Conservation (phyloP, 371 early-diverging fungal species). For the Choanephora cucurbitarum region DNA sequence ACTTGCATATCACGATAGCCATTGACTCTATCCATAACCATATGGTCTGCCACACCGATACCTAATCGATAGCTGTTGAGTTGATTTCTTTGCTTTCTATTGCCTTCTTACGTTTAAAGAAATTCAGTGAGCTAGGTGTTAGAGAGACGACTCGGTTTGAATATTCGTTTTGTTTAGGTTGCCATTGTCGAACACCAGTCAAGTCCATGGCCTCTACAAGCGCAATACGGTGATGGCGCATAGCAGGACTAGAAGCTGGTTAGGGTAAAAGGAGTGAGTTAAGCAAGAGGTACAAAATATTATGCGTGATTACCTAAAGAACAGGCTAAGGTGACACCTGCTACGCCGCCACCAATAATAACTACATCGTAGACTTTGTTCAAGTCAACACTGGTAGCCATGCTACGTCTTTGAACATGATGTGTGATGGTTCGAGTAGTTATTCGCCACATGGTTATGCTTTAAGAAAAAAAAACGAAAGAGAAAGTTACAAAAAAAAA, state of each 20-base stretch:
- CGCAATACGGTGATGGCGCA: constrained; percentile 60
- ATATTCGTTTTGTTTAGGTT: constrained; percentile 48
- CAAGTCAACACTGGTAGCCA: constrained; percentile 20
- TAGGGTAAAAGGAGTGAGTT: too few relatives aligned
- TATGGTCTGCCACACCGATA: constrained; percentile 64
- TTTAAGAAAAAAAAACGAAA: not conserved
- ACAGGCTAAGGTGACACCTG: constrained; percentile 85
- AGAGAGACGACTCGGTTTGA: constrained; percentile 79
- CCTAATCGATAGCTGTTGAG: too few relatives aligned
- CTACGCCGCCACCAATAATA: constrained; percentile 94
- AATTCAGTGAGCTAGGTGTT: constrained; percentile 59
- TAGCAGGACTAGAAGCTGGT: constrained; percentile 54
- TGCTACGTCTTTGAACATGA: constrained; percentile 6
- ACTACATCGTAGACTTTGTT: constrained; percentile 69
- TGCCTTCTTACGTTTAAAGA: constrained; percentile 44
- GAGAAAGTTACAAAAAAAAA: not conserved
- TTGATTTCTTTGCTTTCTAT: not conserved
- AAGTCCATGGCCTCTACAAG: constrained; percentile 79
- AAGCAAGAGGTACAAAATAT: too few relatives aligned
- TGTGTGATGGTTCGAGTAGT: not conserved
- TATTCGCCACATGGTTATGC: not conserved
- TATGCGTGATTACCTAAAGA: constrained; percentile 75
- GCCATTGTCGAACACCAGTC: constrained; percentile 48
- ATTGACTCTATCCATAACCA: constrained; percentile 52
- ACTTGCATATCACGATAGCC: constrained; percentile 70